Evolutionary conservation across 1,284 basidiomycete genomes (phyloP).

Genomic region (Irpex sp.): DNA sequence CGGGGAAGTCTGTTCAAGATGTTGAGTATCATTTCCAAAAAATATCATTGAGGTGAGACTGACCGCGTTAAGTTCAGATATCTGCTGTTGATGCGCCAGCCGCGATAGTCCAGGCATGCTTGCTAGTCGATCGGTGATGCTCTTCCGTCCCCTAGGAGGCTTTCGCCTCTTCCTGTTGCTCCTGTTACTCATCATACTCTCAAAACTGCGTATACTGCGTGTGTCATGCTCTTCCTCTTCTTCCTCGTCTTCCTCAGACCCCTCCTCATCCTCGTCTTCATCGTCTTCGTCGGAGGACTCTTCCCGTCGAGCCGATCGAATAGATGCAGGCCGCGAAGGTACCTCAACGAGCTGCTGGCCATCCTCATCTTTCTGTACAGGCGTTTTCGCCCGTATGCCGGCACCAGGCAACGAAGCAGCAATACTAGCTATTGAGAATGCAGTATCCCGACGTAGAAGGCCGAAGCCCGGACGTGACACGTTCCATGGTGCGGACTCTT

Average conservation of each 20-base stretch:
- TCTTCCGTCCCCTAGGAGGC: slow-evolving; percentile 40
- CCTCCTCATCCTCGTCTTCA: slow-evolving; percentile 28
- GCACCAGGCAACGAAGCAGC: slow-evolving; percentile 57
- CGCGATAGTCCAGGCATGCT: slow-evolving; percentile 58
- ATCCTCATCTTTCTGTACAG: slow-evolving; percentile 37
- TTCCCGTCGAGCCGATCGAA: slow-evolving; percentile 33
- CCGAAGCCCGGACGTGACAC: slow-evolving; percentile 49
- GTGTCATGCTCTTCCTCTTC: slow-evolving; percentile 39
- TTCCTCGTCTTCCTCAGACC: slow-evolving; percentile 29
- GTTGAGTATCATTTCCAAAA: not conserved
- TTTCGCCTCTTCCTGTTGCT: slow-evolving; percentile 31
- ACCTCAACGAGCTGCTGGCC: slow-evolving; percentile 68
- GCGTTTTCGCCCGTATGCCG: slow-evolving; percentile 23
- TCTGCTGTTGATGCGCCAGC: slow-evolving; percentile 27
- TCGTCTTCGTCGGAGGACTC: slow-evolving; percentile 26
- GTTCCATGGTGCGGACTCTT: slow-evolving; percentile 34
- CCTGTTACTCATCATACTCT: slow-evolving; percentile 67
- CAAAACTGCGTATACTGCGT: slow-evolving; percentile 75
- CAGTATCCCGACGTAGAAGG: slow-evolving; percentile 62
- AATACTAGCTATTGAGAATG: slow-evolving; percentile 78
- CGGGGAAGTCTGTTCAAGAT: slow-evolving; percentile 31
- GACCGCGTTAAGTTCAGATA: slow-evolving; percentile 15
- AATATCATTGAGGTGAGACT: not conserved
- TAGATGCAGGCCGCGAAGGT: slow-evolving; percentile 48
- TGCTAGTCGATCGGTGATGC: slow-evolving; percentile 70